Evolutionary conservation across 2,329 filamentous ascomycete species (phyloP).

Genomic region (Alternaria burnsii): DNA sequence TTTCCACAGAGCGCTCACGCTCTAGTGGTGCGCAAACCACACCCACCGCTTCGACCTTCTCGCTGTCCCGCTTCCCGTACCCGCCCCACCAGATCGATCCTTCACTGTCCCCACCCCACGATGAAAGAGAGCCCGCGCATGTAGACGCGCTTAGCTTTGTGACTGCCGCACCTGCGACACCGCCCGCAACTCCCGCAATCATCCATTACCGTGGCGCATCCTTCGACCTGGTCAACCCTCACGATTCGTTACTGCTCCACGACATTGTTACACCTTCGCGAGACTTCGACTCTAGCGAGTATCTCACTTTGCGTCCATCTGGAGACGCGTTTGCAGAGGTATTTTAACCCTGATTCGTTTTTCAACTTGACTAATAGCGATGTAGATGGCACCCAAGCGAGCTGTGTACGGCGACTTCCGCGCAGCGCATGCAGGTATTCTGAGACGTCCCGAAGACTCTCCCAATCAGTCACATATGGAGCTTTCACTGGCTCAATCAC

Average conservation of each 20-base stretch:
- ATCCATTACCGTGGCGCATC: constrained; percentile 52
- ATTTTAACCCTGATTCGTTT: neutral
- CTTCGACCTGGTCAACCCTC: constrained; percentile 52
- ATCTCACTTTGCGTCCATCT: constrained; percentile 35
- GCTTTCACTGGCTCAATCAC: constrained; percentile 36
- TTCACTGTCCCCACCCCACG: constrained; percentile 29
- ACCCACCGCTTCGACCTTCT: constrained; percentile 37
- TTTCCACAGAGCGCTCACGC: constrained; percentile 33
- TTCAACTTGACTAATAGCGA: constrained; percentile 1
- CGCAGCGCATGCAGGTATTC: constrained; percentile 43
- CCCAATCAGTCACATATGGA: constrained; percentile 21
- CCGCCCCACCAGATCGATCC: constrained; percentile 37
- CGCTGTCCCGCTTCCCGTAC: constrained; percentile 48
- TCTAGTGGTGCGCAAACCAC: constrained; percentile 24
- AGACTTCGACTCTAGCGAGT: constrained; percentile 47
- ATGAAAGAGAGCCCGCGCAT: constrained; percentile 30
- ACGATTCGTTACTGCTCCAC: constrained; percentile 46
- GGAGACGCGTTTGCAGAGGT: constrained; percentile 38
- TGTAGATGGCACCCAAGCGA: constrained; percentile 44
- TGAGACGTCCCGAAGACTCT: constrained; percentile 30
- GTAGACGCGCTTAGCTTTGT: constrained; percentile 36
- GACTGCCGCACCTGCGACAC: constrained; percentile 42
- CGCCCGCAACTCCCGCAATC: constrained; percentile 49
- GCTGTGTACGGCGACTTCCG: constrained; percentile 41
- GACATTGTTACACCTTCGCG: constrained; percentile 49